Percentiles rank a stretch among this genome's conserved stretches.
phyloP scores from a whole-genome alignment of 345 rosid genomes.

The Schrenkiella parvula region DNA sequence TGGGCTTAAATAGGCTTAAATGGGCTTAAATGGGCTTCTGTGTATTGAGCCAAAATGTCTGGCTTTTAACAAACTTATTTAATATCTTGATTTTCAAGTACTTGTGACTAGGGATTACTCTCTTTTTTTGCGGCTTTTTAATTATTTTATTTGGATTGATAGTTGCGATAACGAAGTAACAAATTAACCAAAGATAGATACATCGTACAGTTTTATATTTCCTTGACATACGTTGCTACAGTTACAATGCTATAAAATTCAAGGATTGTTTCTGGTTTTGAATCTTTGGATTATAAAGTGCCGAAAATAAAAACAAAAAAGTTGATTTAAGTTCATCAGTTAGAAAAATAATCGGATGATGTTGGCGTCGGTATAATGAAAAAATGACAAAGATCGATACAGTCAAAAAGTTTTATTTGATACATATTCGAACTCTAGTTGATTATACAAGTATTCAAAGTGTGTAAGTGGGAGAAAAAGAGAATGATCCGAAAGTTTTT shows the following conservation, averaged over 20 bases:
- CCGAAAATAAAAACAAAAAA: not conserved
- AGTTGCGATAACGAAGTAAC: no score
- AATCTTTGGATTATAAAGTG: not conserved
- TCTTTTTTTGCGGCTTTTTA: no score
- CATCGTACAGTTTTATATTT: not conserved
- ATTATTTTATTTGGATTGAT: no score
- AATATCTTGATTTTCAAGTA: not conserved
- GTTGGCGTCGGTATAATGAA: not conserved
- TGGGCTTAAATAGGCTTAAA: no score
- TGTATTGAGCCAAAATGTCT: not conserved
- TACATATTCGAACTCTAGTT: conserved; percentile 6
- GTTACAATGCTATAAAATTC: not conserved
- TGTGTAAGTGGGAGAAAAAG: not conserved
- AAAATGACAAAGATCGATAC: not conserved
- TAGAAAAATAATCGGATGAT: not conserved
- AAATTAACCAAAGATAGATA: no score
- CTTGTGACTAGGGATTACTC: no score
- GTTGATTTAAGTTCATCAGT: not conserved
- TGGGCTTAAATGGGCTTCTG: no score
- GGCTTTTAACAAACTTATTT: not conserved
- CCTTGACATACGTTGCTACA: not conserved
- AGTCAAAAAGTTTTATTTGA: not conserved
- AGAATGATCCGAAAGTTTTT: not conserved
- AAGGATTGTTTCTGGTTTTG: not conserved
- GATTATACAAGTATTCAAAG: not conserved